phyloP scores from a whole-genome alignment of 768 basidiomycete species.

The Lactifluus hygrophoroides region DNA sequence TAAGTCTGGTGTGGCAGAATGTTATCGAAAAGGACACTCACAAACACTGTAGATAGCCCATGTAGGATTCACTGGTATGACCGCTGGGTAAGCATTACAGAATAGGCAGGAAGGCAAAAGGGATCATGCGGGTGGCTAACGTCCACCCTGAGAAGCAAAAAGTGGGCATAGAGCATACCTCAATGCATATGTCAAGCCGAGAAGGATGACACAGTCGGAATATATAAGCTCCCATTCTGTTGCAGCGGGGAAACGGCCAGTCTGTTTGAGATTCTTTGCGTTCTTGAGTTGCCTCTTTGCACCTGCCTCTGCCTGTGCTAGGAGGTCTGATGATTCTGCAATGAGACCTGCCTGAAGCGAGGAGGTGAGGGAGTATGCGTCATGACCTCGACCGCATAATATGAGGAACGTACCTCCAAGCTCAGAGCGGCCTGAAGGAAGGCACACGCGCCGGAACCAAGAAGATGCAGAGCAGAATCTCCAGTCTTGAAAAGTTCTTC shows the following conservation, averaged over 20 bases:
- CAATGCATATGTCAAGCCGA: conserved; percentile 62
- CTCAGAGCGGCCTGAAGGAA: conserved; percentile 74
- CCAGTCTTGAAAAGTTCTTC: conserved; percentile 38
- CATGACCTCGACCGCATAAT: neutral
- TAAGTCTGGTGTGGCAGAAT: neutral
- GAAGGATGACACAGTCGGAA: conserved; percentile 62
- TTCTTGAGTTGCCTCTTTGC: conserved; percentile 43
- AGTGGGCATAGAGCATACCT: conserved; percentile 35
- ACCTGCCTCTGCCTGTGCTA: conserved; percentile 52
- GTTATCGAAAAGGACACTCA: conserved; percentile 29
- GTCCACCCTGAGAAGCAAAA: neutral
- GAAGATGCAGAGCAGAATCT: conserved; percentile 61
- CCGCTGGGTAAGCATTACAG: neutral
- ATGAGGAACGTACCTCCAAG: conserved; percentile 49
- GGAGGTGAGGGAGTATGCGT: neutral
- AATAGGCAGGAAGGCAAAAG: neutral
- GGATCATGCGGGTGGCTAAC: neutral
- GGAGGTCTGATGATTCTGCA: conserved; percentile 49
- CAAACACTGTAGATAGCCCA: conserved; percentile 74
- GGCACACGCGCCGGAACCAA: conserved; percentile 63
- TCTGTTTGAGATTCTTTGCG: conserved; percentile 28
- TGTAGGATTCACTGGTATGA: conserved; percentile 57
- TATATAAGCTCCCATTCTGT: conserved; percentile 71
- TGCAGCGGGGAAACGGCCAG: conserved; percentile 46
- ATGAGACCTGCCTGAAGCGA: conserved; percentile 46